Evolutionary conservation across 129 eudicot species (phyloP).

Genomic region (Escallonia herrerae): DNA sequence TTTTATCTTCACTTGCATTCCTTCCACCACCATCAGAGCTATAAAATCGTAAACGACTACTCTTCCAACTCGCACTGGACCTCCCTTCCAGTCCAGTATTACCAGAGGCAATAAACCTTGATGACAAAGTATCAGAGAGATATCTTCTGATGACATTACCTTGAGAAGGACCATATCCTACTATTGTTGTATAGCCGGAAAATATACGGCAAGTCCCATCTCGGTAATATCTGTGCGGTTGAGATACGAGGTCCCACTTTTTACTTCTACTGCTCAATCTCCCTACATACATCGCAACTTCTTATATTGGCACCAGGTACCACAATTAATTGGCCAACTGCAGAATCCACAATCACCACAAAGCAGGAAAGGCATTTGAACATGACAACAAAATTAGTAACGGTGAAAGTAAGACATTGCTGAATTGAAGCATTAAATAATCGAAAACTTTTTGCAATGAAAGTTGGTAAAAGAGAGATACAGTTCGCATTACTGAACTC

Average conservation of each 20-base stretch:
- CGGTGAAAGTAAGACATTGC: no score
- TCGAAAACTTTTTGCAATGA: no score
- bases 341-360: background rate
- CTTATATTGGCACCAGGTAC: conserved; percentile 5
- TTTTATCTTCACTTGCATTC: conserved; percentile 68
- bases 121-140: conserved; percentile 27
- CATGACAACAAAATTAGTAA: no score
- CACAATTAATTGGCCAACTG: background rate
- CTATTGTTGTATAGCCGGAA: conserved; percentile 9
- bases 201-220: conserved; percentile 22
- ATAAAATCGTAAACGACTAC: conserved; percentile 37
- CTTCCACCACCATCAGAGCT: conserved; percentile 88
- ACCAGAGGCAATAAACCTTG: conserved; percentile 18
- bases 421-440: no score
- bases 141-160: conserved; percentile 33
- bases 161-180: conserved; percentile 14
- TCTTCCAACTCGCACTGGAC: conserved; percentile 26
- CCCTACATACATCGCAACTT: conserved; percentile 66
- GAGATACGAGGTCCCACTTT: conserved; percentile 56
- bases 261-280: conserved; percentile 51
- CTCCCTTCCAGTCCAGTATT: conserved; percentile 22
- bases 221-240: conserved; percentile 34
- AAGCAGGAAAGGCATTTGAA: no score
- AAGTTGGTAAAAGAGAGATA: no score
- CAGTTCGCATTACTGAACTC: no score